Conservation (phyloP, 192 early-diverging fungal species). For the Rhizophagus clarus region DNA sequence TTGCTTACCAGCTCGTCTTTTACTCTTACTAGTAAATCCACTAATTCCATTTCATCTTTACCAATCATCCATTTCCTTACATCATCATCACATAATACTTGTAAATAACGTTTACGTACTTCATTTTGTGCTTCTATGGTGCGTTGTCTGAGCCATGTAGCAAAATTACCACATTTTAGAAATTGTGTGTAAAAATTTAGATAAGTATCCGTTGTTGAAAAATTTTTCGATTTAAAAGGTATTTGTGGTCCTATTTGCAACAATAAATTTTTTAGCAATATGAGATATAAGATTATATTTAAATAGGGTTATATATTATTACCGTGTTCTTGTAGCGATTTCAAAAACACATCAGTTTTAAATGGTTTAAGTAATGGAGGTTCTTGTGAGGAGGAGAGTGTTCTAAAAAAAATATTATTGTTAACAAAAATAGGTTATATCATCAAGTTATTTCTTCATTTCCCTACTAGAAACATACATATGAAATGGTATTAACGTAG, state of each 20-base stretch:
- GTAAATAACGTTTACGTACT: slow-evolving; percentile 74
- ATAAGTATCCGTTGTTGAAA: slow-evolving; percentile 55
- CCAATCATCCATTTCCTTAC: slow-evolving; percentile 56
- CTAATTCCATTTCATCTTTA: slow-evolving; percentile 63
- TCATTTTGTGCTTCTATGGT: slow-evolving; percentile 80
- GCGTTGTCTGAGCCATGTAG: slow-evolving; percentile 87
- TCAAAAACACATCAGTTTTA: slow-evolving; percentile 75
- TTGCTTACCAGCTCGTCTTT: slow-evolving; percentile 62
- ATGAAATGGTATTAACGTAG: slow-evolving; percentile 74
- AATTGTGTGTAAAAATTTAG: slow-evolving; percentile 87
- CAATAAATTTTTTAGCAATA: slow-evolving; percentile 31
- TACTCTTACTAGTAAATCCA: slow-evolving; percentile 67
- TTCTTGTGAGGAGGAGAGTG: slow-evolving; percentile 39
- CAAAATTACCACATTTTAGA: slow-evolving; percentile 93
- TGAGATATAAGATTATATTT: slow-evolving; percentile 37
- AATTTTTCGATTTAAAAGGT: slow-evolving; percentile 44
- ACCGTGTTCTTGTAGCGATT: slow-evolving; percentile 59
- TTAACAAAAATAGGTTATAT: not conserved
- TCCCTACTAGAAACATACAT: slow-evolving; percentile 42
- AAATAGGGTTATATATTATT: slow-evolving; percentile 18
- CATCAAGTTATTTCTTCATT: too few relatives aligned
- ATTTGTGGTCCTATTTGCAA: slow-evolving; percentile 47
- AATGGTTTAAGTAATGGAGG: slow-evolving; percentile 75
- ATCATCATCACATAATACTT: slow-evolving; percentile 66
- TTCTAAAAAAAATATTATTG: not conserved